Conservation (phyloP, 352 stramenopile species). For the Phytophthora tubulina region DNA sequence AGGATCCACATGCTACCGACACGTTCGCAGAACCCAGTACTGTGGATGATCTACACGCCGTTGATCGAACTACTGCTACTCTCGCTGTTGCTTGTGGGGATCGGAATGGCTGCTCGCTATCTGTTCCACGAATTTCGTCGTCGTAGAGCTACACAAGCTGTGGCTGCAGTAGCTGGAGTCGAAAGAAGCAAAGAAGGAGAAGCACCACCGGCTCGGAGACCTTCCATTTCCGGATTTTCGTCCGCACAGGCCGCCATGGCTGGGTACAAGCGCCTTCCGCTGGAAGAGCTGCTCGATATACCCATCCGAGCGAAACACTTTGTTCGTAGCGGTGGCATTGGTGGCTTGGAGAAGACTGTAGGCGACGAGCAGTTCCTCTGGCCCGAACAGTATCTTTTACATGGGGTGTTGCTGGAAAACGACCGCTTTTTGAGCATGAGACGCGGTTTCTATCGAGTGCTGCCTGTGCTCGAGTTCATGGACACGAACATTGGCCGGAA, state of each 20-base stretch:
- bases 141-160: slow-evolving; percentile 3
- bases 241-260: slow-evolving; percentile 24
- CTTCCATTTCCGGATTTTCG: slow-evolving; percentile 26
- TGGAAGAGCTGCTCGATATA: slow-evolving; percentile 60
- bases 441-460: slow-evolving; percentile 49
- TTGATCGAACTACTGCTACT: slow-evolving; percentile 38
- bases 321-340: slow-evolving; percentile 40
- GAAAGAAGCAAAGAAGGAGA: not conserved
- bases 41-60: slow-evolving; percentile 53
- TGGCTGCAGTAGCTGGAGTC: slow-evolving; percentile 1
- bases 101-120: slow-evolving; percentile 34
- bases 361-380: slow-evolving; percentile 48
- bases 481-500: slow-evolving; percentile 14
- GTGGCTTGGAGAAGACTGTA: slow-evolving; percentile 29
- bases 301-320: slow-evolving; percentile 57
- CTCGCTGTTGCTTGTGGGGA: slow-evolving; percentile 23
- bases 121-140: slow-evolving; percentile 18
- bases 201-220: not conserved
- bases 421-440: slow-evolving; percentile 50
- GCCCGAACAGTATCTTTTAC: slow-evolving; percentile 48
- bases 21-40: slow-evolving; percentile 27
- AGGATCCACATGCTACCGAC: slow-evolving; percentile 28
- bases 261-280: slow-evolving; percentile 52
- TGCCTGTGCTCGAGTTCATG: slow-evolving; percentile 47
- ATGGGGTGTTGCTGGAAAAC: slow-evolving; percentile 61